Evolutionary conservation across 2,329 filamentous ascomycete species (phyloP).

Genomic region (Kalmusia sp.): DNA sequence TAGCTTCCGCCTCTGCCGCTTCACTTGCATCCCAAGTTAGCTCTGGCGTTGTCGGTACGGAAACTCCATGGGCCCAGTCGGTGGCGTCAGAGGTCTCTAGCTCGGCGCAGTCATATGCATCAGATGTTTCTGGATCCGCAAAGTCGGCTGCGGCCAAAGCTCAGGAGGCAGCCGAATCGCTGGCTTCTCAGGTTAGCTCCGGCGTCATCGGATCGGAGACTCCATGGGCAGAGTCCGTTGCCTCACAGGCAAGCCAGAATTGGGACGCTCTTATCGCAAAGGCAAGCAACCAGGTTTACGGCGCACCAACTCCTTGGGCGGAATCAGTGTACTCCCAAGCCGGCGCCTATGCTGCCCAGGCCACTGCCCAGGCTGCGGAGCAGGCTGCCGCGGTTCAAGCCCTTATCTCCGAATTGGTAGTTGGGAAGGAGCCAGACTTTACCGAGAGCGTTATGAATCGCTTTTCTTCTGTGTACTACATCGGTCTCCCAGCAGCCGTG

Average conservation of each 20-base stretch:
- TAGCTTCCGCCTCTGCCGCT: conserved; percentile 47
- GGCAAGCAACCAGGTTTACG: conserved; percentile 74
- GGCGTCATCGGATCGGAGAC: conserved; percentile 57
- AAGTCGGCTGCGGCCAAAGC: conserved; percentile 54
- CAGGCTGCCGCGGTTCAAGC: conserved; percentile 75
- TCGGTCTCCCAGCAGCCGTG: conserved; percentile 64
- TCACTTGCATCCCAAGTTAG: conserved; percentile 52
- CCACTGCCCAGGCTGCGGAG: conserved; percentile 64
- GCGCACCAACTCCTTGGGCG: conserved; percentile 63
- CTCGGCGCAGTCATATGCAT: conserved; percentile 48
- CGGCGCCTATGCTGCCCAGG: conserved; percentile 66
- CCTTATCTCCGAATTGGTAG: conserved; percentile 77
- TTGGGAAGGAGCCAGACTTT: conserved; percentile 80
- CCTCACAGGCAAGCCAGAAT: conserved; percentile 64
- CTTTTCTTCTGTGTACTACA: conserved; percentile 75
- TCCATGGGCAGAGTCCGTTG: conserved; percentile 61
- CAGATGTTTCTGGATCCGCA: conserved; percentile 37
- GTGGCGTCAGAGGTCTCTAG: conserved; percentile 43
- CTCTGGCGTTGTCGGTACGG: conserved; percentile 50
- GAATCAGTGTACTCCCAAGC: conserved; percentile 59
- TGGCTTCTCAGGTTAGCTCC: conserved; percentile 55
- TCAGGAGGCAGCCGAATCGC: conserved; percentile 55
- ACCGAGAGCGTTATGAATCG: conserved; percentile 80
- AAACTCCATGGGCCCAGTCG: conserved; percentile 59
- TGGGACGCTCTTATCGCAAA: conserved; percentile 70